phyloP scores from a whole-genome alignment of 2,329 filamentous ascomycete genomes.

The Talaromyces marneffei region DNA sequence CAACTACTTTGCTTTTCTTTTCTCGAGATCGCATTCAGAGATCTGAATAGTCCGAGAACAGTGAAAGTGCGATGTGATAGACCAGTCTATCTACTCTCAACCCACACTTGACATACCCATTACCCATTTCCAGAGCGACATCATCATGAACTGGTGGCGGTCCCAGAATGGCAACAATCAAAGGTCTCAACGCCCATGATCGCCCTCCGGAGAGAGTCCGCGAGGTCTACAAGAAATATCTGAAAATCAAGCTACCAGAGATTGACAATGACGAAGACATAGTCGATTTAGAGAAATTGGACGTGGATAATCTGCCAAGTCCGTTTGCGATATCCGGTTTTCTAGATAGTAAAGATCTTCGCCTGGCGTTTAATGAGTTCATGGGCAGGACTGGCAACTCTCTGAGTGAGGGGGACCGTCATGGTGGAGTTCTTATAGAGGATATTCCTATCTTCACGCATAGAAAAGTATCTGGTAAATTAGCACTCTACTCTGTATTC shows the following conservation, averaged over 20 bases:
- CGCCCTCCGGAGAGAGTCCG: constrained; percentile 67
- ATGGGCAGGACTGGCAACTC: constrained; percentile 13
- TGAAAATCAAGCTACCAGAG: constrained; percentile 52
- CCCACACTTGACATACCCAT: too few relatives aligned
- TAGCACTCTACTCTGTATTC: constrained; percentile 3
- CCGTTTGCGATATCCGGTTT: constrained; percentile 25
- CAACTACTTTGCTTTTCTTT: neutral
- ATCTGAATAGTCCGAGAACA: neutral
- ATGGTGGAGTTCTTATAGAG: constrained; percentile 17
- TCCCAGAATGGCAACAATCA: constrained; percentile 29
- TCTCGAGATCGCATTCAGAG: neutral
- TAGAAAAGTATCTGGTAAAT: constrained; percentile 33
- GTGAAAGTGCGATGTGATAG: neutral
- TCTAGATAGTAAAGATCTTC: constrained; percentile 26
- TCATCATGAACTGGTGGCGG: constrained; percentile 6
- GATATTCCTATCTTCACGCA: constrained; percentile 34
- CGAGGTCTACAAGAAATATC: constrained; percentile 67
- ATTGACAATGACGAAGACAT: constrained; percentile 53
- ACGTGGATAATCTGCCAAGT: constrained; percentile 25
- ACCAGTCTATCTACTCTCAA: neutral
- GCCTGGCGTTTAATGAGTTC: constrained; percentile 29
- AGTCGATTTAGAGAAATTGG: constrained; percentile 47
- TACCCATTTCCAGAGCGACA: neutral
- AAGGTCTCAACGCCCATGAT: constrained; percentile 65
- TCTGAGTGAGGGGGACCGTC: constrained; percentile 8